These are phyloP conservation scores for Aspergillus bridgeri DNA, from an alignment of 495 filamentous ascomycete species.

Conservation along the genomic window DNA sequence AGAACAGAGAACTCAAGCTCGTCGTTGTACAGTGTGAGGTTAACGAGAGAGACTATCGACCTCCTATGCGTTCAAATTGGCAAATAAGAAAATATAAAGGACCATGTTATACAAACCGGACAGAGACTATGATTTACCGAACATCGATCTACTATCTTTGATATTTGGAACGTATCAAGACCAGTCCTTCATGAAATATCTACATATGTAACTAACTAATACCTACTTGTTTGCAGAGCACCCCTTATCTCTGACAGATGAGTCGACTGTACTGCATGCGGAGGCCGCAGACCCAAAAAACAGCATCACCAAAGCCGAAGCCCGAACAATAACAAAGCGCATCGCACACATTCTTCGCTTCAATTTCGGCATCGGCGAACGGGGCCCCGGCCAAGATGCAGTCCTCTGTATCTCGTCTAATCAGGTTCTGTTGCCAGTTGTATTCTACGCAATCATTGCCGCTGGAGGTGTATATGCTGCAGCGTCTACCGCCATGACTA, in stretches of 20 bases:
- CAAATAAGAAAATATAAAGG: neutral
- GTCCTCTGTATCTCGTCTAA: slow-evolving; percentile 16
- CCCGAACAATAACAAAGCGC: slow-evolving; percentile 11
- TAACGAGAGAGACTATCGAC: too few relatives aligned
- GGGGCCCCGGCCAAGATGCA: slow-evolving; percentile 10
- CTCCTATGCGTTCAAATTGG: too few relatives aligned
- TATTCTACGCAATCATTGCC: slow-evolving; percentile 14
- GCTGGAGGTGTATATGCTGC: slow-evolving; percentile 17
- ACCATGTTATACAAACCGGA: slow-evolving; percentile 17
- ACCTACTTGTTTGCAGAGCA: slow-evolving; percentile 6
- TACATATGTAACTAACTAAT: too few relatives aligned
- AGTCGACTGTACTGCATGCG: slow-evolving; percentile 15
- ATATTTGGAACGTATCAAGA: slow-evolving; percentile 11
- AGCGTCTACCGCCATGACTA: slow-evolving; percentile 14
- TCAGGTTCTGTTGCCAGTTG: slow-evolving; percentile 13
- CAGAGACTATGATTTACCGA: slow-evolving; percentile 14
- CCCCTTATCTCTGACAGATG: slow-evolving; percentile 6
- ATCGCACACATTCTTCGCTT: slow-evolving; percentile 12
- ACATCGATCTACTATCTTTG: slow-evolving; percentile 13
- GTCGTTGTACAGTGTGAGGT: too few relatives aligned
- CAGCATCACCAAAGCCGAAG: slow-evolving; percentile 13
- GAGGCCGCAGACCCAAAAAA: slow-evolving; percentile 16
- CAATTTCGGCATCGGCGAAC: slow-evolving; percentile 10
- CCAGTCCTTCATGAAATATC: too few relatives aligned
- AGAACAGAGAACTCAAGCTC: too few relatives aligned